A percentile compares a stretch with the other conserved stretches of the same genome.
phyloP scores from a whole-genome alignment of 176 grass and related monocot species.

The Luzula sylvatica region DNA sequence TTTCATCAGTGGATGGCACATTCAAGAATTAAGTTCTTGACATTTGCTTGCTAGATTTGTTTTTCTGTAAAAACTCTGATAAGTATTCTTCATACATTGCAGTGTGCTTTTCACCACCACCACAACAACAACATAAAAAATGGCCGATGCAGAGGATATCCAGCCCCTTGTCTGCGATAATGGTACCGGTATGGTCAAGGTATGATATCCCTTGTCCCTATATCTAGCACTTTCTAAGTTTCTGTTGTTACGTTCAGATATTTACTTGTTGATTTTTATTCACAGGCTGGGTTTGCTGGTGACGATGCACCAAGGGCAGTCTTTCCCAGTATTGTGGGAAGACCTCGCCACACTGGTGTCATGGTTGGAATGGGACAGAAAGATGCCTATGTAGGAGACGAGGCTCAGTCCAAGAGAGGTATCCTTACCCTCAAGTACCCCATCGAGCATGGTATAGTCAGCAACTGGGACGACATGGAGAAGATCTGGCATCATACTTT shows the following conservation, averaged over 20 bases:
- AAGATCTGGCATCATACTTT: constrained; percentile 28
- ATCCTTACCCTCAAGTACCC: constrained; percentile 21
- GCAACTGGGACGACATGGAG: constrained; percentile 25
- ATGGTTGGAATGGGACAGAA: constrained; percentile 25
- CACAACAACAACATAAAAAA: constrained; percentile 1
- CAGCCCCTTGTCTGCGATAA: constrained; percentile 23
- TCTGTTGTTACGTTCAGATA: not conserved
- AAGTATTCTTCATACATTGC: not conserved
- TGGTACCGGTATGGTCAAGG: constrained; percentile 27
- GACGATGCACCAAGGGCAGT: constrained; percentile 16
- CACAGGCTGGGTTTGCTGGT: constrained; percentile 22
- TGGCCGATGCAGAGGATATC: constrained; percentile 25
- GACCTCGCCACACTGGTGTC: constrained; percentile 22
- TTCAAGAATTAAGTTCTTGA: no score
- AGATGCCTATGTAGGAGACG: constrained; percentile 20
- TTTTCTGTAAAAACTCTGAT: not conserved
- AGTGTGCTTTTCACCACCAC: not conserved
- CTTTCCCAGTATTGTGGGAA: constrained; percentile 13
- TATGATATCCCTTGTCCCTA: not conserved
- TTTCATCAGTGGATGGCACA: no score
- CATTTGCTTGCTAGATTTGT: not conserved
- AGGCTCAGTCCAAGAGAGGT: constrained; percentile 24
- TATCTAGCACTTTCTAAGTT: no score
- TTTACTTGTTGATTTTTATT: not conserved
- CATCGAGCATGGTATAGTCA: constrained; percentile 16